phyloP scores from a whole-genome alignment of 2,329 filamentous ascomycete species.

The Aspergillus novoparasiticus region DNA sequence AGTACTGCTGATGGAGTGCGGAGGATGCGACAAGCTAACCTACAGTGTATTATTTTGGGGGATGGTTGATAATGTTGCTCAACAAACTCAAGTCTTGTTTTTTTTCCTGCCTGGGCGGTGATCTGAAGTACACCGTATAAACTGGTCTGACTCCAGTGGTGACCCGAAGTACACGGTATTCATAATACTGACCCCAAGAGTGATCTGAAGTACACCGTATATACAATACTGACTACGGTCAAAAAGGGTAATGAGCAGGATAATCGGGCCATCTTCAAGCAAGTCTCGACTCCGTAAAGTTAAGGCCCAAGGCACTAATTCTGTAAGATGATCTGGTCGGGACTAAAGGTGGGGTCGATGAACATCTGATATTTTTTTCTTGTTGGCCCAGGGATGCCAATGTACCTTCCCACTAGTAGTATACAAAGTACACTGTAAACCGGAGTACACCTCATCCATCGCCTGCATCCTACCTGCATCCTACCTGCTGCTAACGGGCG shows the following conservation, averaged over 20 bases:
- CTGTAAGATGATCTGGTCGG: constrained; percentile 1
- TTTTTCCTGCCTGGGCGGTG: constrained; percentile 3
- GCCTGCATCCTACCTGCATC: neutral
- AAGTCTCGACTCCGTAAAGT: constrained; percentile 2
- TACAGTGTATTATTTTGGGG: neutral
- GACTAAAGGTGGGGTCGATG: neutral
- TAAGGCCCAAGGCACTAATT: neutral
- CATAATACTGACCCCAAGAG: neutral
- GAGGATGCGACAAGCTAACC: neutral
- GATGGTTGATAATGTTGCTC: neutral
- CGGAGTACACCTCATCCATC: neutral
- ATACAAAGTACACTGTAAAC: constrained; percentile 5
- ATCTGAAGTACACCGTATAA: constrained; percentile 7
- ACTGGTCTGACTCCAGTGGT: constrained; percentile 3
- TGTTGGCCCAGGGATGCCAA: neutral
- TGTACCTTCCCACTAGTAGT: constrained; percentile 4
- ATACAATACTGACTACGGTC: constrained; percentile 3
- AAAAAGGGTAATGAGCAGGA: neutral
- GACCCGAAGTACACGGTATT: constrained; percentile 3
- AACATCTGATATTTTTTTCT: constrained; percentile 3
- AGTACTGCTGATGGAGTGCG: neutral
- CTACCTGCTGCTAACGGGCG: neutral
- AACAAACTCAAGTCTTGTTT: constrained; percentile 2
- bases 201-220: constrained; percentile 7
- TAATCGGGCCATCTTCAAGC: neutral